These are phyloP conservation scores for Scheffersomyces stipitis DNA, from an alignment of 805 yeast genomes.

Conservation along the genomic window DNA sequence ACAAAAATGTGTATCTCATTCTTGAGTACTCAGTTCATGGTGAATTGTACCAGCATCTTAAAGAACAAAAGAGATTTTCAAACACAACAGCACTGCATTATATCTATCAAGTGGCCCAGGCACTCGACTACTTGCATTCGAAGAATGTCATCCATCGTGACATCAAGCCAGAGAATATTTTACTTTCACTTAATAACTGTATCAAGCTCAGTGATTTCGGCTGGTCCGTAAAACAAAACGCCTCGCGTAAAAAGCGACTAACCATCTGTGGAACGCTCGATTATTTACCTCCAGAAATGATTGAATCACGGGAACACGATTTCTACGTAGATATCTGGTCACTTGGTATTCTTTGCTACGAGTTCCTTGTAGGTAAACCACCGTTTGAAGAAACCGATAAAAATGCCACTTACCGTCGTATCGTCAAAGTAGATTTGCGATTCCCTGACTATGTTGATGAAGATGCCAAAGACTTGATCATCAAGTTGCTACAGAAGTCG, in stretches of 20 bases:
- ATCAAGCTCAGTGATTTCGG: slow-evolving; percentile 93
- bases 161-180: slow-evolving; percentile 89
- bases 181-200: slow-evolving; percentile 71
- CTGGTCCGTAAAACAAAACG: slow-evolving; percentile 72
- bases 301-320: slow-evolving; percentile 78
- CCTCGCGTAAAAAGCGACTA: slow-evolving; percentile 45
- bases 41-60: slow-evolving; percentile 75
- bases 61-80: slow-evolving; percentile 64
- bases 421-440: slow-evolving; percentile 70
- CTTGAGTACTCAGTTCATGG: slow-evolving; percentile 86
- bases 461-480: slow-evolving; percentile 78
- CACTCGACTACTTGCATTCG: slow-evolving; percentile 72
- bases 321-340: slow-evolving; percentile 89
- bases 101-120: slow-evolving; percentile 79
- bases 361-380: slow-evolving; percentile 82
- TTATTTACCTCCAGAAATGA: slow-evolving; percentile 94
- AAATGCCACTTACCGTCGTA: slow-evolving; percentile 76
- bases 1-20: slow-evolving; percentile 74
- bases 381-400: slow-evolving; percentile 87
- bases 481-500: slow-evolving; percentile 59
- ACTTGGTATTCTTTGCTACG: slow-evolving; percentile 82
- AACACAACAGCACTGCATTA: slow-evolving; percentile 76
- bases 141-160: slow-evolving; percentile 88
- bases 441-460: slow-evolving; percentile 69
- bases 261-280: slow-evolving; percentile 96